Evolutionary conservation across 1,284 basidiomycete species (phyloP), one percentile per base, ranked within the genome.

Genomic region (Exobasidium cylindrosporum): DNA sequence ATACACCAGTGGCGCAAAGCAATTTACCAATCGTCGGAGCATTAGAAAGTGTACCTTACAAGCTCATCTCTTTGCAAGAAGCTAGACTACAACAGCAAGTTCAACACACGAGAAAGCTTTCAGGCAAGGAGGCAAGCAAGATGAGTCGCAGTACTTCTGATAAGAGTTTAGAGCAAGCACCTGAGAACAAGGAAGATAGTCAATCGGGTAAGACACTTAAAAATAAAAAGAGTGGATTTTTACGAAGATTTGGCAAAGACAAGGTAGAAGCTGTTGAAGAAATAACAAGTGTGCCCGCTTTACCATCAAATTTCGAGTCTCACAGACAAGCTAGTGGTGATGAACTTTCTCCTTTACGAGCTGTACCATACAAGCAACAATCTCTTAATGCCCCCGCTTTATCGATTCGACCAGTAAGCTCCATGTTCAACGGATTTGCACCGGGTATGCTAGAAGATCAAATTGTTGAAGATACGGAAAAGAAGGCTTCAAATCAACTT

Each of bases 61-160:
- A 74, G 62, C 70, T 75, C 50, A 75, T 75, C 58, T 70, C 69
- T 31, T 67, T 75, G 43, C 65, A 75, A 46, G 55, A 73, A 52
- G 70, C 70, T 4, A 66, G 72, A 14, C 26, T 6, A 21, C 47
- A 24, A 28, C 47, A 26, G 14, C 47, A 5, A 50, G 26, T 28
- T 50, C 47, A 6, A 28, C n/a, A 13, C 17, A 23, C 13, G 26
- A 4, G n/a, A 28, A 24, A 28, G 47, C 2, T 26, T 4, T 50
- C 21, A 50, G 26, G 21, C 47, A 4, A 50, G 47, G 47, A 24
- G 26, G 26, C 14, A 4, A 4, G 13, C 4, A 2, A 13, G 2
- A 14, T 50, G 47, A 24, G 13, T 50, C 47, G 26, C 21, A 50
- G 47, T 28, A 28, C 47, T 17, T 40, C 35, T 17, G 7, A 40